These are phyloP conservation scores for Malus hybrid DNA, from an alignment of 331 rosid species.

Conservation along the genomic window DNA sequence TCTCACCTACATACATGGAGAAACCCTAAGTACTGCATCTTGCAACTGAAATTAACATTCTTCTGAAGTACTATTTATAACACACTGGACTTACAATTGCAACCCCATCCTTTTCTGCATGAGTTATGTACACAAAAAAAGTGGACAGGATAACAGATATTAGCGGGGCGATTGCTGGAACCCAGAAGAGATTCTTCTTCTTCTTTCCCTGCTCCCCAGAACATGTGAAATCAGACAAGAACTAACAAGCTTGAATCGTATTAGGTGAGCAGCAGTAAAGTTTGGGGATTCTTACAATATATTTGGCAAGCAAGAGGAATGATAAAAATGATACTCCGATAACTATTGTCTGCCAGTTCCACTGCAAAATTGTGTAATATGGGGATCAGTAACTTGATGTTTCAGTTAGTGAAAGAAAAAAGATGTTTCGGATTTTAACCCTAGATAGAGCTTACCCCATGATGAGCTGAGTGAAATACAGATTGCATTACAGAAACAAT, in stretches of 20 bases:
- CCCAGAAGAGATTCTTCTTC: constrained; percentile 73
- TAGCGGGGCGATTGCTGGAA: constrained; percentile 88
- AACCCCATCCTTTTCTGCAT: constrained; percentile 78
- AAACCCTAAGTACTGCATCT: neutral
- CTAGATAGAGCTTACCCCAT: constrained; percentile 56
- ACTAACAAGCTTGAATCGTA: neutral
- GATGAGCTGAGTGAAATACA: constrained; percentile 49
- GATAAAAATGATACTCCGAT: constrained; percentile 61
- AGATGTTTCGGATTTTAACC: neutral
- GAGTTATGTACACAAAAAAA: constrained; percentile 72
- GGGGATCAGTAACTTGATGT: constrained; percentile 5
- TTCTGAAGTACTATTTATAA: neutral
- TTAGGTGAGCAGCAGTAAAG: neutral
- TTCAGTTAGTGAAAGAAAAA: neutral
- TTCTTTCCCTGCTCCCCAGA: constrained; percentile 66
- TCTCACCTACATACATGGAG: constrained; percentile 54
- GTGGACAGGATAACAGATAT: constrained; percentile 80
- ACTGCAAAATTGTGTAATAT: constrained; percentile 42
- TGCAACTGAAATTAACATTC: neutral
- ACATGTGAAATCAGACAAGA: constrained; percentile 22
- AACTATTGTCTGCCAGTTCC: constrained; percentile 91
- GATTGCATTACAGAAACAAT: constrained; percentile 64
- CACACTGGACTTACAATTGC: constrained; percentile 51
- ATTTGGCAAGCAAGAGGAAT: constrained; percentile 63
- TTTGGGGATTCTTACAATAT: constrained; percentile 43